Conservation (phyloP, 2,329 filamentous ascomycete species). For the Leptographium wingfieldii region DNA sequence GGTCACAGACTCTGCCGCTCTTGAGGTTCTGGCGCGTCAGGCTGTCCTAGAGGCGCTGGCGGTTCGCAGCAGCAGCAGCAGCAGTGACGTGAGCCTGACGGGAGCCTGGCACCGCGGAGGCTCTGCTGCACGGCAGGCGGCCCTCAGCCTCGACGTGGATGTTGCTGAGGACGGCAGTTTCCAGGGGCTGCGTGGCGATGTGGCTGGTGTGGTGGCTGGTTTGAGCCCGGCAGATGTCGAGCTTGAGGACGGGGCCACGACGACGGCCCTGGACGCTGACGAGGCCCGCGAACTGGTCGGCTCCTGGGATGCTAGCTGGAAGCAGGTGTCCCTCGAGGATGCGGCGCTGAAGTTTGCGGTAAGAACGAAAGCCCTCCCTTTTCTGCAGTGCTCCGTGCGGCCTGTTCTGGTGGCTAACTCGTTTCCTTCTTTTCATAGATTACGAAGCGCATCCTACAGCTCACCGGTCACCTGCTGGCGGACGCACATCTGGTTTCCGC, state of each 20-base stretch:
- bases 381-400: no score
- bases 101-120: slow-evolving; percentile 21
- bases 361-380: slow-evolving; percentile 11
- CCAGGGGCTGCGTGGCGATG: slow-evolving; percentile 18
- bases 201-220: slow-evolving; percentile 15
- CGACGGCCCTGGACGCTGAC: slow-evolving; percentile 15
- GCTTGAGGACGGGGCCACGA: slow-evolving; percentile 1
- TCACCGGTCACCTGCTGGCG: slow-evolving; percentile 64
- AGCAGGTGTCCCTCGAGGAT: slow-evolving; percentile 42
- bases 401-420: slow-evolving; percentile 20
- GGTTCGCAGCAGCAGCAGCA: slow-evolving; percentile 20
- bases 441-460: slow-evolving; percentile 65
- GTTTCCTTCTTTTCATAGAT: slow-evolving; percentile 41
- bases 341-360: slow-evolving; percentile 60
- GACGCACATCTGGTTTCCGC: slow-evolving; percentile 53
- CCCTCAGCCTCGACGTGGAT: slow-evolving; percentile 25
- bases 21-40: slow-evolving; percentile 36
- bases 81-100: slow-evolving; percentile 12
- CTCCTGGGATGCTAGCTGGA: slow-evolving; percentile 44
- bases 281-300: slow-evolving; percentile 30
- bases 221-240: slow-evolving; percentile 11
- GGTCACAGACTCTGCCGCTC: slow-evolving; percentile 28
- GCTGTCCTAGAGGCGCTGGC: slow-evolving; percentile 41
- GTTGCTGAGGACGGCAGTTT: slow-evolving; percentile 27
- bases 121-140: slow-evolving; percentile 19